phyloP scores from a whole-genome alignment of 495 filamentous ascomycete genomes.

The Cercophora sp. region DNA sequence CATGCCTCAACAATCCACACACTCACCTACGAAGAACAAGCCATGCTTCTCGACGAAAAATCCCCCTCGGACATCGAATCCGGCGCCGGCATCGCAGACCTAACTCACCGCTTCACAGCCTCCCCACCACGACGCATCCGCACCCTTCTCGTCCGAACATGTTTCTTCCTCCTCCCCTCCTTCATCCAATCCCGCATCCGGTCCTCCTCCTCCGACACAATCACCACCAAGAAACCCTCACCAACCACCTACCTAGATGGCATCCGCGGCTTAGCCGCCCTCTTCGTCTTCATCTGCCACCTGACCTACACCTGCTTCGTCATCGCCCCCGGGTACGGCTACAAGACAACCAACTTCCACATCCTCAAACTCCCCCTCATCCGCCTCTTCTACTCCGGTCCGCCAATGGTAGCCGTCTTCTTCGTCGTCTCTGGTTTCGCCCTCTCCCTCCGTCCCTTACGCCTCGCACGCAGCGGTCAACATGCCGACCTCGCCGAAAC shows the following conservation, averaged over 20 bases:
- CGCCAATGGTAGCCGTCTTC: slow-evolving; percentile 71
- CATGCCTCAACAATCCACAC: slow-evolving; percentile 22
- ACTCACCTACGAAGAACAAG: slow-evolving; percentile 31
- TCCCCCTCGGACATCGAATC: slow-evolving; percentile 29
- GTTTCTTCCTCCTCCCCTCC: slow-evolving; percentile 36
- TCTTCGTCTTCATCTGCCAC: slow-evolving; percentile 56
- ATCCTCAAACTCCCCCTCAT: slow-evolving; percentile 62
- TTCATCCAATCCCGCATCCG: slow-evolving; percentile 27
- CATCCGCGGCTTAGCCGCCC: slow-evolving; percentile 54
- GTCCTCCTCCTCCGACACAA: neutral
- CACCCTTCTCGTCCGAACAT: slow-evolving; percentile 20
- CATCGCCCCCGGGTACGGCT: slow-evolving; percentile 42
- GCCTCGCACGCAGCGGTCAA: slow-evolving; percentile 48
- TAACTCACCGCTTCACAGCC: slow-evolving; percentile 19
- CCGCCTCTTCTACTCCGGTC: slow-evolving; percentile 61
- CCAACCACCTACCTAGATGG: slow-evolving; percentile 57
- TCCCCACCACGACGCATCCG: neutral
- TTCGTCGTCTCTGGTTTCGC: slow-evolving; percentile 75
- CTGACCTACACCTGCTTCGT: slow-evolving; percentile 42
- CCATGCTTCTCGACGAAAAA: slow-evolving; percentile 27
- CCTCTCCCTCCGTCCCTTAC: slow-evolving; percentile 60
- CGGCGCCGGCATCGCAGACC: slow-evolving; percentile 24
- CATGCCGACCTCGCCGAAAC: slow-evolving; percentile 30
- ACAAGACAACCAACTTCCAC: slow-evolving; percentile 28
- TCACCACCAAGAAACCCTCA: no score